Base-by-base conservation (phyloP, 495 filamentous ascomycete species). In the Penicillium samsonianum region DNA sequence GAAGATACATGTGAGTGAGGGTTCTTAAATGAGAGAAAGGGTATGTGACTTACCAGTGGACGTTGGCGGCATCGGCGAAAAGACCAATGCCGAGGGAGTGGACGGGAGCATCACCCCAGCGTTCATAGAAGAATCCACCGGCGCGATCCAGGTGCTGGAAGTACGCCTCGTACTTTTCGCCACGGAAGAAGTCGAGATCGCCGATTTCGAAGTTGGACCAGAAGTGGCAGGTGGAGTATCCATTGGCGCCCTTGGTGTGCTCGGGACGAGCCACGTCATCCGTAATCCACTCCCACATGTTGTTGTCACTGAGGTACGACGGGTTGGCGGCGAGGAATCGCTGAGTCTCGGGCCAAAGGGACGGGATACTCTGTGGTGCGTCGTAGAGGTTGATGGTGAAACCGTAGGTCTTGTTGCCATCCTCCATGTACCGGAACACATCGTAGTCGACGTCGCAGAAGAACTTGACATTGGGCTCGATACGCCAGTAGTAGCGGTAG, bases 401-500 rank as follows among this genome's bases (percentile, higher is more conserved):
- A 51, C 95, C 95, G 75, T 99, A 99, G 50, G 92, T 97, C 72
- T 96, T 94, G 80, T 98, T 95, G 77, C 90, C 82, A 72, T 99
- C 95, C 60, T 88, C 83, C 92, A 99, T 96, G 77, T 90, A 99
- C 60, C 89, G 88, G 85, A 99, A 99, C 38, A 98, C 90, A 70
- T 99, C 95, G 76, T 99, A 99, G 75, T 98, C 92, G 61, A 99
- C 80, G 66, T 96, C 90, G 80, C 95, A 99, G 86, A 97, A 99
- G 84, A 97, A 99, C 63, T 97, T 90, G 22, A 99, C 95, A 63
- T 98, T 96, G 50, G 95, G 95, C 75, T 99, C 95, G 26, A 99
- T 95, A 53, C 95, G 91, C 95, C 95, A 99, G 79, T 99, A 99
- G 81, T 90, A 99, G 53, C 89, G 89, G 50, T 81, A 85, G 46